Evolutionary conservation across 2,329 filamentous ascomycete genomes (phyloP).

Genomic region (Talaromyces amestolkiae): DNA sequence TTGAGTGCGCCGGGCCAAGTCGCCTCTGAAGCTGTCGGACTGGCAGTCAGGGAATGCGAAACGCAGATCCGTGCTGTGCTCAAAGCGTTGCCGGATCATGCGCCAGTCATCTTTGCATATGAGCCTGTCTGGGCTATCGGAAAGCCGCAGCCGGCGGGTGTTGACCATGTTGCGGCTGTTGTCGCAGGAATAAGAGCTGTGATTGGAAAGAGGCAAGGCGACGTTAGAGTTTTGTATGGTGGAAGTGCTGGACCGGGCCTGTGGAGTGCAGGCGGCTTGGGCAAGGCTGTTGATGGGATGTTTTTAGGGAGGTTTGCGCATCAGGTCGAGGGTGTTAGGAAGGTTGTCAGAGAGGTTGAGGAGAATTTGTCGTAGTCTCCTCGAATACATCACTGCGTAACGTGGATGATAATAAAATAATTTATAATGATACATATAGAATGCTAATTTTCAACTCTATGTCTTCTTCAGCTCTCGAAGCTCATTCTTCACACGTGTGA

Average conservation of each 20-base stretch:
- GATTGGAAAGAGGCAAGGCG: conserved; percentile 54
- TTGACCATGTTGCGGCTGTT: conserved; percentile 70
- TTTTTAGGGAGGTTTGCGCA: conserved; percentile 81
- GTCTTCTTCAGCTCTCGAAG: conserved; percentile 40
- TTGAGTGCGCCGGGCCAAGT: conserved; percentile 50
- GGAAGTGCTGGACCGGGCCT: conserved; percentile 79
- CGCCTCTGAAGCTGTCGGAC: conserved; percentile 49
- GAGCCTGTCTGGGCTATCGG: conserved; percentile 91
- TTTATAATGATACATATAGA: neutral
- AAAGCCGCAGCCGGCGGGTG: conserved; percentile 65
- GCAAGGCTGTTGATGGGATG: conserved; percentile 70
- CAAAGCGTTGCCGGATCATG: conserved; percentile 57
- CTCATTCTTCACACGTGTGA: conserved; percentile 53
- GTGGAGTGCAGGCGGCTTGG: conserved; percentile 57
- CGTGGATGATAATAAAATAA: neutral
- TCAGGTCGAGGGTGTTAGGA: conserved; percentile 67
- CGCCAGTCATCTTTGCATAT: conserved; percentile 75
- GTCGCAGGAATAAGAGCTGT: conserved; percentile 61
- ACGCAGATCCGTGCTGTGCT: conserved; percentile 66
- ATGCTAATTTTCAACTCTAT: conserved; percentile 18
- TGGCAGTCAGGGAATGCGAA: conserved; percentile 65
- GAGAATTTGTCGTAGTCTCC: conserved; percentile 31
- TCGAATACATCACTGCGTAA: neutral
- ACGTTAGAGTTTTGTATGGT: conserved; percentile 73
- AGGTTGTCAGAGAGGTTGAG: conserved; percentile 70